Percentiles rank a stretch among this genome's conserved stretches.
Conservation (phyloP, 208 protist genomes). For the Leishmania martiniquensis region DNA sequence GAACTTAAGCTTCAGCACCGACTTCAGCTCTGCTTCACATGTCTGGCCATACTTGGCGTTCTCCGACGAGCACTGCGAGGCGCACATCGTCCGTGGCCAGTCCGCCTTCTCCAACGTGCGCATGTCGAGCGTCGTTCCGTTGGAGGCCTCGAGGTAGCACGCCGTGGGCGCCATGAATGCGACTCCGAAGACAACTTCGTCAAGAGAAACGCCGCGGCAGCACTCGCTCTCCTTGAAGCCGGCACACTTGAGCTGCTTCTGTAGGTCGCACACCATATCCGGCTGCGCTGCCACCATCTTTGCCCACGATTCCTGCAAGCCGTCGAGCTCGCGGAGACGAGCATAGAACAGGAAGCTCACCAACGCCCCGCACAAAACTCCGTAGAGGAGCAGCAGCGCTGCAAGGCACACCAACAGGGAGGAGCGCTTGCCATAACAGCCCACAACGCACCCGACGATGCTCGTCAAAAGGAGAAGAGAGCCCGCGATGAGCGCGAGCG, state of each 20-base stretch:
- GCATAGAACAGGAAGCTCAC: conserved; percentile 5
- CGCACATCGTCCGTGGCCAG: conserved; percentile 42
- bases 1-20: conserved; percentile 12
- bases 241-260: conserved; percentile 45
- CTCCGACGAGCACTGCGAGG: conserved; percentile 22
- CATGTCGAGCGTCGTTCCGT: conserved; percentile 48
- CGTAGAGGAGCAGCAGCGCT: conserved; percentile 17
- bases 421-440: conserved; percentile 10
- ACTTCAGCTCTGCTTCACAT: conserved; percentile 22
- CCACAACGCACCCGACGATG: conserved; percentile 12
- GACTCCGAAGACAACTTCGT: not conserved
- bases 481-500: conserved; percentile 6
- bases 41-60: conserved; percentile 8
- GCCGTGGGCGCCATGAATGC: not conserved
- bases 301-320: conserved; percentile 27
- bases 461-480: conserved; percentile 20
- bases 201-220: conserved; percentile 35
- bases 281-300: conserved; percentile 24
- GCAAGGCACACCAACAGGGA: conserved; percentile 7
- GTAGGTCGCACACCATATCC: conserved; percentile 36
- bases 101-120: conserved; percentile 19
- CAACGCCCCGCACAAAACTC: conserved; percentile 24
- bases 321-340: conserved; percentile 1
- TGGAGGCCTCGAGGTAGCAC: conserved; percentile 41
- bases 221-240: conserved; percentile 47